These are phyloP conservation scores for Tulasnella sp. DNA, from an alignment of 768 basidiomycete species.

Conservation along the genomic window DNA sequence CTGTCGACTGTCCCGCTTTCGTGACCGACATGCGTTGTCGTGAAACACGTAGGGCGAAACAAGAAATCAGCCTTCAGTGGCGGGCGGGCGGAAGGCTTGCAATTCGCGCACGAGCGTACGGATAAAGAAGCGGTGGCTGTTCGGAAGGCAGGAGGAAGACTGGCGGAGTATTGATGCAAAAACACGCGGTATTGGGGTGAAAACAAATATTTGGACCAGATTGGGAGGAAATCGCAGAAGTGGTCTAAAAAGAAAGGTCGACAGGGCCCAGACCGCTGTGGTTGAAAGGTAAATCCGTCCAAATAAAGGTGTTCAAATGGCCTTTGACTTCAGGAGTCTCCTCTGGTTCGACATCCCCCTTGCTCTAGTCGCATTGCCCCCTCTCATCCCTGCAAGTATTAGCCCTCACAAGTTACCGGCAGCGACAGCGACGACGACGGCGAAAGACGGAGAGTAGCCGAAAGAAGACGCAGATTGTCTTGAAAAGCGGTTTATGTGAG, in stretches of 20 bases:
- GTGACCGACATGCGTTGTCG: neutral
- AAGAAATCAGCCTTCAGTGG: neutral
- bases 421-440: neutral
- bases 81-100: neutral
- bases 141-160: neutral
- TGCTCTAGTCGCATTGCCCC: neutral
- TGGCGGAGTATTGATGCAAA: neutral
- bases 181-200: neutral
- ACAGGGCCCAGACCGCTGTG: neutral
- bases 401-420: neutral
- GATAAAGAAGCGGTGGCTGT: neutral
- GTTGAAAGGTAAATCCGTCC: neutral
- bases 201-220: neutral
- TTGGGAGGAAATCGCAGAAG: neutral
- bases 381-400: neutral
- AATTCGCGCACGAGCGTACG: neutral
- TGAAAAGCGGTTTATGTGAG: slow-evolving; percentile 10
- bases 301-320: neutral
- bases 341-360: neutral
- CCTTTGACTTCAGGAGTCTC: neutral
- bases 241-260: neutral
- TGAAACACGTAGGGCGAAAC: neutral
- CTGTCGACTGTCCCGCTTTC: neutral
- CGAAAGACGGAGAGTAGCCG: neutral
- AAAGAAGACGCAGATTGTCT: slow-evolving; percentile 1